Evolutionary conservation across 495 filamentous ascomycete species (phyloP).

Genomic region (Penicillium lividum): DNA sequence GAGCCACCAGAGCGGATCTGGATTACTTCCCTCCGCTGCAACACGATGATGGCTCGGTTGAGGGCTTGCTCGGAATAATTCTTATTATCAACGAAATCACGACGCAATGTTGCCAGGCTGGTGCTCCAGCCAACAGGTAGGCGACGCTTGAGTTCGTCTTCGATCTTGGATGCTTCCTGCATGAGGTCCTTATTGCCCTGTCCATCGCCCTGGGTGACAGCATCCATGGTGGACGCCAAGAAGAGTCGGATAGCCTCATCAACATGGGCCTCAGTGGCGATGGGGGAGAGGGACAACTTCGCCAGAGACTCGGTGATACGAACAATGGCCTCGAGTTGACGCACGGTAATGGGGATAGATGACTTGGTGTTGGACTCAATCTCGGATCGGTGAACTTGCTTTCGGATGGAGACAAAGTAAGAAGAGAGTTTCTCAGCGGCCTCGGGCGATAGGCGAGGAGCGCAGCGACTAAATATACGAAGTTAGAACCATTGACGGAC

Average conservation of each 20-base stretch:
- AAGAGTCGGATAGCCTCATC: conserved; percentile 98
- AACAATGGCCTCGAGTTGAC: conserved; percentile 94
- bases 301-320: conserved; percentile 96
- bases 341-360: conserved; percentile 95
- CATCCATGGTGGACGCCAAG: conserved; percentile 97
- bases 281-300: conserved; percentile 80
- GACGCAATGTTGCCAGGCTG: conserved; percentile 77
- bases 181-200: conserved; percentile 83
- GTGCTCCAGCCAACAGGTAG: conserved; percentile 96
- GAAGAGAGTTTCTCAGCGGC: conserved; percentile 95
- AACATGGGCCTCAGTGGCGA: conserved; percentile 88
- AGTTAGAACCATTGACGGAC: conserved; percentile 36
- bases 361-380: conserved; percentile 82
- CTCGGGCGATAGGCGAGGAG: conserved; percentile 86
- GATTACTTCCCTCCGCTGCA: conserved; percentile 87
- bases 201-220: conserved; percentile 82
- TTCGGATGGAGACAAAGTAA: conserved; percentile 95
- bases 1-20: conserved; percentile 87
- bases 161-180: conserved; percentile 84
- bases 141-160: conserved; percentile 84
- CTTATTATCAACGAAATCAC: conserved; percentile 87
- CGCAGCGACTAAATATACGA: conserved; percentile 66
- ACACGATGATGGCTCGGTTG: conserved; percentile 76
- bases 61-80: conserved; percentile 86
- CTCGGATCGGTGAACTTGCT: conserved; percentile 90